Base-by-base conservation (phyloP, 257 asterid genomes). In the Solanum peruvianum region DNA sequence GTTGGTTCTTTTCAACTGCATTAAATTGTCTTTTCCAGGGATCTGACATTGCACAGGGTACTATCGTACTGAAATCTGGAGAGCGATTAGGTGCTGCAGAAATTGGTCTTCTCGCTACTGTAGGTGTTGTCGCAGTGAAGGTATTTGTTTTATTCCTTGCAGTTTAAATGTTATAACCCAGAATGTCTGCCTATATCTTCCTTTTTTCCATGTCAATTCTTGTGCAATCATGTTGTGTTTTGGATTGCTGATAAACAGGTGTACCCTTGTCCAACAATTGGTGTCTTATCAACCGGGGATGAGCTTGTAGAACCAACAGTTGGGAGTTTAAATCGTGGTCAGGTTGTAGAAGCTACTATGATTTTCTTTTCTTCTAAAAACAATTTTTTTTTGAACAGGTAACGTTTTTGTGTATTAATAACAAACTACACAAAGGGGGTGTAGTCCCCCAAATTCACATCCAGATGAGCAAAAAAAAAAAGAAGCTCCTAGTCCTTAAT, bases 201-300 rank as follows among this genome's bases (percentile, higher is more conserved):
- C 77, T 75, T 52, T 84, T 90, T 25, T 60, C 89, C 83, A 75
- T 69, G 89, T 81, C 72, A 47, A 69, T 87, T 89, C 66, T 41
- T 84, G 47, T 64, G 60, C 44, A 88, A 84, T 78, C 23, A 73
- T 69, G 71, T 66, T 84, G 86, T 82, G 37, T 64, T 80, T 27
- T 29, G 73, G 37, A 64, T 70, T 87, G 82, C 87, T 86, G 45
- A 62, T 87, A 25, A 87, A 23, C 89, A 97, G 98, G 98, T 95
- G 39, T 94, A 91, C 90, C 96, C 93, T 16, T 86, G 91, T 77
- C 98, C 99, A 0, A 92, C 91, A 88, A 89, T 97, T 92, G 98
- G 93, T 6, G 95, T 97, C 90, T 93, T 95, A 85, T 97, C 99
- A 70, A 95, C 98, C 8, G 99, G 98, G 11, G 98, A 97, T 90